phyloP scores from a whole-genome alignment of 73 alveolate species.

The Halteria grandinella region DNA sequence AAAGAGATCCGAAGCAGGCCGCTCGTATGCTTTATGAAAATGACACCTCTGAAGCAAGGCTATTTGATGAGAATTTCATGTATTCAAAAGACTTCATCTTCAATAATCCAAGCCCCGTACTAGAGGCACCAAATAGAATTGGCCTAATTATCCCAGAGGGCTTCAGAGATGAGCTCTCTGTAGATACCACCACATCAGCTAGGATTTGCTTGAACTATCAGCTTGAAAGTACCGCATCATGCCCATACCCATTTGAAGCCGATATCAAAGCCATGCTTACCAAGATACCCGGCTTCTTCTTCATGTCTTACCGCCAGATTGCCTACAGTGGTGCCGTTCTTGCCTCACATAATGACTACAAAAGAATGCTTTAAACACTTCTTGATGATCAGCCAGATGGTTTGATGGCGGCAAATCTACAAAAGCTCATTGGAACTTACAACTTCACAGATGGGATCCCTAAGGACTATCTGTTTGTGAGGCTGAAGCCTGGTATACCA shows the following conservation, averaged over 20 bases:
- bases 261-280: conserved; percentile 42
- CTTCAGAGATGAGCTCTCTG: conserved; percentile 38
- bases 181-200: conserved; percentile 65
- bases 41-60: too few species aligned
- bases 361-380: background rate
- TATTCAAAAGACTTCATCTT: too few species aligned
- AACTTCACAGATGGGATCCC: conserved; percentile 37
- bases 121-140: too few species aligned
- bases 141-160: conserved; percentile 73
- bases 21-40: too few species aligned
- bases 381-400: too few species aligned
- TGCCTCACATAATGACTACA: background rate
- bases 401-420: background rate
- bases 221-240: too few species aligned
- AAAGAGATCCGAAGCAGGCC: too few species aligned
- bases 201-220: too few species aligned
- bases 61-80: too few species aligned
- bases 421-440: background rate
- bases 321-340: conserved; percentile 47
- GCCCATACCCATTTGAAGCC: conserved; percentile 26
- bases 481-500: conserved; percentile 16
- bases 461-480: conserved; percentile 33
- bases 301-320: conserved; percentile 53
- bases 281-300: conserved; percentile 67
- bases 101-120: too few species aligned